A percentile compares a stretch with the other conserved stretches of the same genome.
These are phyloP conservation scores for Fraxinus anomala DNA, from an alignment of 257 asterid species.

Conservation along the genomic window DNA sequence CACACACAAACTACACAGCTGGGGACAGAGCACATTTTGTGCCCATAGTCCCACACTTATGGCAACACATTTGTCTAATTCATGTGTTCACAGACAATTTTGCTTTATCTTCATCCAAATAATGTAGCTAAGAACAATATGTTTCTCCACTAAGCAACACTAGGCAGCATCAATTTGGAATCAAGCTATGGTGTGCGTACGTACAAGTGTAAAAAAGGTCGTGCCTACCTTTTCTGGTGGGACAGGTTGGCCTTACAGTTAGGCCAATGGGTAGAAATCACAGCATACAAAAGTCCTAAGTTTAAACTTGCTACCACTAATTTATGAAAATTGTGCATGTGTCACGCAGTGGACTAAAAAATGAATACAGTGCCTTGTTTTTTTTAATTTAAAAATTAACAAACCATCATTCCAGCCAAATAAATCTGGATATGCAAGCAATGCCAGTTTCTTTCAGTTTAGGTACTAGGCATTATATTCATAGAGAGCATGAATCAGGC, in stretches of 20 bases:
- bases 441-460: background rate
- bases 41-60: background rate
- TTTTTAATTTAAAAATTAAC: too few relatives aligned
- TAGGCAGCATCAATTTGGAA: background rate
- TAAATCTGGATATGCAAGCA: background rate
- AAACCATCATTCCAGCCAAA: background rate
- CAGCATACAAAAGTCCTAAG: too few relatives aligned
- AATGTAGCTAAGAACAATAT: background rate
- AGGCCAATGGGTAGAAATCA: background rate
- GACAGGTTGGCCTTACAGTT: background rate
- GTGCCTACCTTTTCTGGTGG: background rate
- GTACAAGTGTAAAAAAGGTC: background rate
- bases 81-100: background rate
- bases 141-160: too few relatives aligned
- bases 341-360: too few relatives aligned
- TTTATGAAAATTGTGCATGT: too few relatives aligned
- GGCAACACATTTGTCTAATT: slow-evolving; percentile 9
- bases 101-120: background rate
- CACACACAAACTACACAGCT: background rate
- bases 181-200: background rate
- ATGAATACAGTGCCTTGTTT: too few relatives aligned
- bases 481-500: background rate
- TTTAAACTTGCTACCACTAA: too few relatives aligned
- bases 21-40: background rate
- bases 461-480: background rate